Percentiles rank a stretch among this genome's conserved stretches.
Evolutionary conservation across 2,329 filamentous ascomycete genomes (phyloP).

Genomic region (Trichoderma polysporum): DNA sequence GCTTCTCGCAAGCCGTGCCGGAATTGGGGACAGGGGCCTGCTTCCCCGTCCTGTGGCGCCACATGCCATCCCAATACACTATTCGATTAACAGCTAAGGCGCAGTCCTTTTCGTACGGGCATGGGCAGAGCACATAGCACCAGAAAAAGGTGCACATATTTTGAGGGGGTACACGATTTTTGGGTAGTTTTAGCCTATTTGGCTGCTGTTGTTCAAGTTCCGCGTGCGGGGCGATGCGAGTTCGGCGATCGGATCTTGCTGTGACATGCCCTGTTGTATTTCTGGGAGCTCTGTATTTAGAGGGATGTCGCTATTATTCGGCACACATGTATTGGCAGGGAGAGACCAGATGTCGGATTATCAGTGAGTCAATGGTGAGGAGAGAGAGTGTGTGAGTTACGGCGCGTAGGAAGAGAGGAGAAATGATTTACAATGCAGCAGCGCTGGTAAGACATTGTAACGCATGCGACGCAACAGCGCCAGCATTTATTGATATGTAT

Average conservation of each 20-base stretch:
- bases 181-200: constrained; percentile 8
- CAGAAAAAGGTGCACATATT: constrained; percentile 18
- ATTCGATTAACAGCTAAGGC: constrained; percentile 7
- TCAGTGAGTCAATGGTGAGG: not conserved
- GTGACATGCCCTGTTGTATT: not conserved
- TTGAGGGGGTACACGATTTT: not conserved
- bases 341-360: not conserved
- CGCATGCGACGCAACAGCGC: not conserved
- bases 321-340: not conserved
- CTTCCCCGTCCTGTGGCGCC: constrained; percentile 13
- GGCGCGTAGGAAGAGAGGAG: not conserved
- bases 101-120: constrained; percentile 18
- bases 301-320: not conserved
- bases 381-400: not conserved
- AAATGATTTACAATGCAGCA: constrained; percentile 11
- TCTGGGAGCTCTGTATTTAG: not conserved
- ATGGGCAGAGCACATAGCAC: constrained; percentile 16
- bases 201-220: not conserved
- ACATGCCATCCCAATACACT: constrained; percentile 10
- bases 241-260: not conserved
- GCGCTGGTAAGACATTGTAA: not conserved
- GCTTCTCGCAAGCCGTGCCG: constrained; percentile 9
- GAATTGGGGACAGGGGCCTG: constrained; percentile 11
- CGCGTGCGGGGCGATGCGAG: constrained; percentile 15
- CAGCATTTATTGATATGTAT: not conserved